Percentiles rank a stretch among this genome's conserved stretches.
Conservation (phyloP, 169 alveolate species). For the Plasmodium chabaudi region DNA sequence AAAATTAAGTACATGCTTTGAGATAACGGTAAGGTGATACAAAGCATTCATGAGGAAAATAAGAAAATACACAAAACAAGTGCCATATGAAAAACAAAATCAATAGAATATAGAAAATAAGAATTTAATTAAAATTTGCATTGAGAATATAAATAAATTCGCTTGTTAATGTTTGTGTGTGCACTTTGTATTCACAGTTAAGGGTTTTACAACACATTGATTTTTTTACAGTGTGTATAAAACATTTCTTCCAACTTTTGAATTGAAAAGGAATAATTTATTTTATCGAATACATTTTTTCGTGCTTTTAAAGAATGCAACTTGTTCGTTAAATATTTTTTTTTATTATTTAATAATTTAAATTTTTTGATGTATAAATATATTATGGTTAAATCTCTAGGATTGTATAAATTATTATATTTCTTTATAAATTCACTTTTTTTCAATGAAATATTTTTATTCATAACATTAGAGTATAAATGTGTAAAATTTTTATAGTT, state of each 20-base stretch:
- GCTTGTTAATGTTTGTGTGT: background rate
- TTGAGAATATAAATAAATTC: no score
- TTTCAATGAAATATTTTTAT: constrained; percentile 57
- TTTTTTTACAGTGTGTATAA: constrained; percentile 57
- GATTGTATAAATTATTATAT: constrained; percentile 46
- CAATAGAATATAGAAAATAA: no score
- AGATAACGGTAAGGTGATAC: no score
- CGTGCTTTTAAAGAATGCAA: constrained; percentile 39
- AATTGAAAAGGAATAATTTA: constrained; percentile 56
- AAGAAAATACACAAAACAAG: no score
- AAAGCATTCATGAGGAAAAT: no score
- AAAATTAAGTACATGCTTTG: no score
- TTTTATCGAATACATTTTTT: constrained; percentile 44
- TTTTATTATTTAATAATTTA: constrained; percentile 59
- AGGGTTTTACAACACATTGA: constrained; percentile 35
- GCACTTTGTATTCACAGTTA: background rate
- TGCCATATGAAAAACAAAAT: no score
- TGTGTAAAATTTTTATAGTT: constrained; percentile 49
- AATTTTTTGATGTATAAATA: constrained; percentile 67
- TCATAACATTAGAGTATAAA: constrained; percentile 45
- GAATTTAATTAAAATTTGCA: no score
- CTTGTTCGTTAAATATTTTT: constrained; percentile 34
- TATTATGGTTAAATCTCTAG: constrained; percentile 51
- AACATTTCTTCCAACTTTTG: constrained; percentile 65
- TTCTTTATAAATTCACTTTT: constrained; percentile 66